Evolutionary conservation across 192 early-diverging fungal species (phyloP), one percentile per base, ranked within the genome.

Genomic region (Podila epigama): DNA sequence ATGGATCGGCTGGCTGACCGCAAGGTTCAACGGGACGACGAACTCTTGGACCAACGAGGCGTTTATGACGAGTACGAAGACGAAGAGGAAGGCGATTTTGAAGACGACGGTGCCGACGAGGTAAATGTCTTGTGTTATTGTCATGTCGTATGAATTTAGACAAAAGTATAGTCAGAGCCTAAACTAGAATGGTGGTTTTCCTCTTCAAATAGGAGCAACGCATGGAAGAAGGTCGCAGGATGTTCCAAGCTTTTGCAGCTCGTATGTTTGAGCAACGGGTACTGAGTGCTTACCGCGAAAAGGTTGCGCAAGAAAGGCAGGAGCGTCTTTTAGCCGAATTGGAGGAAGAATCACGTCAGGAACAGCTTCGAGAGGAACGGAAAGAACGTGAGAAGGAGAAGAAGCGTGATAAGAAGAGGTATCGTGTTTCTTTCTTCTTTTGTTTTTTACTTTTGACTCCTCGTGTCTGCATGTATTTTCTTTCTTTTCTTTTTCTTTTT

Each of bases 191-290:
- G n/a, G n/a, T n/a, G n/a, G n/a, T n/a, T 39, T 66, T 51, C 31
- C 37, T 81, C 15, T 63, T 92, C 72, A 92, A 91, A 6, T 92
- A 95, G 63, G 94, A 97, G 70, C 90, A 92, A 63, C 89, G 94
- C 29, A 95, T 95, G 82, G 95, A 98, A 64, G 95, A 97, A 66
- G 93, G 94, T 9, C 89, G 95, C 22, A 88, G 90, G 11, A 95
- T 95, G 90, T 97, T 99, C 75, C 95, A 96, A 79, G 92, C 96
- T 32, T 96, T 97, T 88, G 95, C 95, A 9, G 95, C 97, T 22
- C 92, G 93, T 51, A 93, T 99, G 88, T 97, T 99, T 88, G 97
- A 97, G 80, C 95, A 99, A 68, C 90, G 97, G 12, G 95, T 99
- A 6, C 81, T 99, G 42, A 86, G 90, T 59, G 93, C 95, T 5